Conservation (phyloP, 2,329 filamentous ascomycete species). For the Sporothrix mexicana region DNA sequence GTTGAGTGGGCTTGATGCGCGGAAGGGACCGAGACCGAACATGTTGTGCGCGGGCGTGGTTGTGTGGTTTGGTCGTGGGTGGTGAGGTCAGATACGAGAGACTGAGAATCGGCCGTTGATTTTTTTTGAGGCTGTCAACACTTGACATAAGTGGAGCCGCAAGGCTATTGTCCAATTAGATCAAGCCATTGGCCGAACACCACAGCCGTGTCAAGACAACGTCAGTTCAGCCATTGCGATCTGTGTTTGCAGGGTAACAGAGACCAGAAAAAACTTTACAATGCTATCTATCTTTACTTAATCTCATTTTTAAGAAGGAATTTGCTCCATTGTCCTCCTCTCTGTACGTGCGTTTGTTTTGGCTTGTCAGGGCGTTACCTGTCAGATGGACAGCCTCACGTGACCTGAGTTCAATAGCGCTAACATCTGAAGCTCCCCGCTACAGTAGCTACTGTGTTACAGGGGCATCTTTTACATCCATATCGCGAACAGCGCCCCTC, state of each 20-base stretch:
- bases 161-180: constrained; percentile 26
- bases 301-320: too few relatives aligned
- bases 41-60: constrained; percentile 55
- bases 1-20: constrained; percentile 75
- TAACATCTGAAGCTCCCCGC: background rate
- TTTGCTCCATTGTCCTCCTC: too few relatives aligned
- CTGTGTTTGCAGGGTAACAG: too few relatives aligned
- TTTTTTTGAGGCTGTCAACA: constrained; percentile 30
- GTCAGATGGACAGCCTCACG: background rate
- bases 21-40: constrained; percentile 84
- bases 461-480: constrained; percentile 10
- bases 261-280: too few relatives aligned
- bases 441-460: background rate
- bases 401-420: background rate
- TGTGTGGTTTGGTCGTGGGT: constrained; percentile 19
- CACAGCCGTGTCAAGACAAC: background rate
- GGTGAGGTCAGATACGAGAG: background rate
- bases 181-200: background rate
- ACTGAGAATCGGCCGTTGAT: constrained; percentile 9
- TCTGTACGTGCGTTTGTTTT: too few relatives aligned
- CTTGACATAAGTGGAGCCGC: background rate
- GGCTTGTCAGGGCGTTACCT: too few relatives aligned
- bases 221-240: too few relatives aligned
- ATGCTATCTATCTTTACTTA: too few relatives aligned
- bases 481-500: background rate